Evolutionary conservation across 2,329 filamentous ascomycete genomes (phyloP), one percentile per base, ranked within the genome.

Genomic region (Phaeoacremonium minimum): DNA sequence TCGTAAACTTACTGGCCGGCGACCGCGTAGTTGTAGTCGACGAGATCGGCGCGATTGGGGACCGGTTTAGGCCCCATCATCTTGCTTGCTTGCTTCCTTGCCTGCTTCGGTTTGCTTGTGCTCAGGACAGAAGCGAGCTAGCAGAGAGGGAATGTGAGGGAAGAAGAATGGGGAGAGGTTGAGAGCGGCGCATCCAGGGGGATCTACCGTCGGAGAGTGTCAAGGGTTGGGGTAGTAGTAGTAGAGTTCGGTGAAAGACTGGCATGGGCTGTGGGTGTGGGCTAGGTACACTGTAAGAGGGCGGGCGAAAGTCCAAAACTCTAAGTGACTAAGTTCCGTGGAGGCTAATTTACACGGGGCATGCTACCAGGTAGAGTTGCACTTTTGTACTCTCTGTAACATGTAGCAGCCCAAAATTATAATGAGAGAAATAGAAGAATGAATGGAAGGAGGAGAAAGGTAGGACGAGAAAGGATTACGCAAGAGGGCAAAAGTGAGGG

Each of bases 1-100:
- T 28, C 26, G 26, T 30, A 28, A 34, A 76, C 85, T 73, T 72
- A 90, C 86, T 94, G 87, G 63, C 87, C 87, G 44, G 87, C 87
- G 44, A 89, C 87, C 34, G 84, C 86, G 53, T 87, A 73, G 50
- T 79, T 77, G 63, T 85, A 93, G 36, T 80, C 73, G 47, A 80
- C 69, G 31, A 90, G 70, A 40, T 81, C 77, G 38, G 75, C 67
- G 37, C 69, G 66, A 45, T 75, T 74, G 36, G 81, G 76, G 28
- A 80, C 61, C 47, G 60, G 61, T 40, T 46, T 47, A 26, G 43
- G 43, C 36, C 38, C 47, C 30, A 47, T 46, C 47, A 55, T 56
- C 26, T 41, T 49, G 12, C 22, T 28, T 16, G 18, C 16, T 18
- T 33, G 39, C 30, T 42, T 28, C 36, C 34, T 28, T 16, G 18